Base-by-base conservation (phyloP, 1,284 basidiomycete species). In the Puccinia triticina region DNA sequence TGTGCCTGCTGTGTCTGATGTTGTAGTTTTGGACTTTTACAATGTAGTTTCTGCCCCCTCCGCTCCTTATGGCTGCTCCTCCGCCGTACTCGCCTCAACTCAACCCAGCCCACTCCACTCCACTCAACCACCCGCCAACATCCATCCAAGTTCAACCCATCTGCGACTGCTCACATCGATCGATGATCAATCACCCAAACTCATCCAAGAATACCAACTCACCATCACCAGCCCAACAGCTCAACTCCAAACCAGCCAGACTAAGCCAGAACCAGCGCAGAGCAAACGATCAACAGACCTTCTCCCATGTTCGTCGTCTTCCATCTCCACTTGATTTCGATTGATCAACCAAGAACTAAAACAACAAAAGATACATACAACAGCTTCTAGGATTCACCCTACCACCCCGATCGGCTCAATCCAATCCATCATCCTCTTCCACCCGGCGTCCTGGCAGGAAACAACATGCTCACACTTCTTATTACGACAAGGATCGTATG, bases 321-420 rank as follows among this genome's bases (percentile, higher is more conserved):
- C 16, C 16, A 26, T 53, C 23, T 8, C 50, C 2, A 71, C 14
- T 10, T 21, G 46, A 55, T 55, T n/a, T 40, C 16, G 3, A 59
- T 72, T 14, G n/a, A 50, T 50, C 29, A 34, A 18, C 2, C 18
- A 69, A 29, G 4, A 43, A 43, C 4, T 43, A 43, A 43, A 43
- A 4, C 40, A 11, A 48, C 43, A 26, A 48, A 29, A 21, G 8
- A 48, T 29, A 40, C 53, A 40, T 18, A 50, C 53, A 12, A 40
- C 61, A 79, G 77, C 67, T 79, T 23, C 53, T 79, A 71, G 77
- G 77, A 1, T 79, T 79, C 67, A 79, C 77, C 55, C 59, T 79
- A 69, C 46, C 77, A 50, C 77, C 77, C 37, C 43, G 77, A 12
- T 79, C 67, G 37, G 14, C 32, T 72, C 77, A 71, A 57, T 53